A percentile compares a stretch with the other conserved stretches of the same genome.
phyloP scores from a whole-genome alignment of 1,284 basidiomycete species.

The Heterobasidion parviporum region DNA sequence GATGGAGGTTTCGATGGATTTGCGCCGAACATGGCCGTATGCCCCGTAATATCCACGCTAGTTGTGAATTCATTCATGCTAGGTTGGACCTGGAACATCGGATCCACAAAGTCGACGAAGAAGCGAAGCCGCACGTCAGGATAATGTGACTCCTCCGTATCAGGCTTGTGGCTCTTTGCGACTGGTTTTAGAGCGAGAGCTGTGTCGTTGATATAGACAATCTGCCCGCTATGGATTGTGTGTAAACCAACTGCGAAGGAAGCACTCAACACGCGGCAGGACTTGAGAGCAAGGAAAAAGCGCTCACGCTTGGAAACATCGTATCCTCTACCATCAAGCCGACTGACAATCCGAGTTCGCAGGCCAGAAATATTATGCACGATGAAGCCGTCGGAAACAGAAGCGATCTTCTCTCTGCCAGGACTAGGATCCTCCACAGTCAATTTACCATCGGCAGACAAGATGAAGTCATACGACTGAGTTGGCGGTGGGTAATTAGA shows the following conservation, averaged over 20 bases:
- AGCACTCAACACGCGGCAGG: slow-evolving; percentile 1
- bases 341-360: slow-evolving; percentile 65
- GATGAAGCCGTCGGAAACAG: slow-evolving; percentile 63
- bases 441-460: slow-evolving; percentile 50
- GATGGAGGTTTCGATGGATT: slow-evolving; percentile 34
- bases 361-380: slow-evolving; percentile 74
- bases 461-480: slow-evolving; percentile 72
- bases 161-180: slow-evolving; percentile 12
- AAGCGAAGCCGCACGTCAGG: slow-evolving; percentile 51
- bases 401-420: slow-evolving; percentile 52
- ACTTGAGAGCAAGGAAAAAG: not conserved
- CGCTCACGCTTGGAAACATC: slow-evolving; percentile 73
- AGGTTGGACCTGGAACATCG: slow-evolving; percentile 29
- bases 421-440: slow-evolving; percentile 68
- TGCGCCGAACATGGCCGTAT: slow-evolving; percentile 66
- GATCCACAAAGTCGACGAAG: slow-evolving; percentile 42
- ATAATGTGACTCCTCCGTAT: slow-evolving; percentile 21
- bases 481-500: slow-evolving; percentile 6
- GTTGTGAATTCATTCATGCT: slow-evolving; percentile 20
- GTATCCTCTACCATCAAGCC: slow-evolving; percentile 80
- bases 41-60: slow-evolving; percentile 45
- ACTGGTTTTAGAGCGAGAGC: slow-evolving; percentile 34
- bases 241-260: slow-evolving; percentile 68
- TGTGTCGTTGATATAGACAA: slow-evolving; percentile 76
- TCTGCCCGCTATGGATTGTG: slow-evolving; percentile 69